Percentiles rank a stretch among this genome's conserved stretches.
Evolutionary conservation across 176 grass and related monocot genomes (phyloP).

Genomic region (Poa annua): DNA sequence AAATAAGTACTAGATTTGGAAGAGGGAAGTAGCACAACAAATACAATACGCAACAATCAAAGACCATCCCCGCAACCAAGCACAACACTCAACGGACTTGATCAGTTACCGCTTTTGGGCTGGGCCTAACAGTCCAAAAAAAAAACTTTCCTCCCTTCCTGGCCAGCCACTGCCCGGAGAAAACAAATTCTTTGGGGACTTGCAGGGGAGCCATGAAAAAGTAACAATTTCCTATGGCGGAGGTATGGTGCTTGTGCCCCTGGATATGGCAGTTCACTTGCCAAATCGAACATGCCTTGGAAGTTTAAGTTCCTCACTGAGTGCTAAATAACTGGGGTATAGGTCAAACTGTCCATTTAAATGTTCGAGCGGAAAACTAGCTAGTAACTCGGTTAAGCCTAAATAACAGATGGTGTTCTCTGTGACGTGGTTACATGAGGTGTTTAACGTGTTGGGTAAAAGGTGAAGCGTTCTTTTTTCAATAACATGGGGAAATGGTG

Average conservation of each 20-base stretch:
- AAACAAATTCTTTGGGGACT: background rate
- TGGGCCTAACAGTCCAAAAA: background rate
- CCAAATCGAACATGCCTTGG: background rate
- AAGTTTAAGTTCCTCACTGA: conserved; percentile 8
- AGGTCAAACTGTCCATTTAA: conserved; percentile 3
- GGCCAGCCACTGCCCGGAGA: background rate
- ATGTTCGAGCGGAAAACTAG: background rate
- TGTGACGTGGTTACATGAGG: background rate
- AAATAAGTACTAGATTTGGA: background rate
- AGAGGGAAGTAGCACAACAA: background rate
- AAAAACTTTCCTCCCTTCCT: background rate
- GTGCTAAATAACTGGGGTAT: conserved; percentile 14
- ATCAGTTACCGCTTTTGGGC: background rate
- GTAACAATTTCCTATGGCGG: background rate
- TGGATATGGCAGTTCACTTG: background rate
- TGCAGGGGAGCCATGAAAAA: background rate
- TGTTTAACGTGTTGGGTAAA: conserved; percentile 24
- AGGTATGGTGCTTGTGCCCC: background rate
- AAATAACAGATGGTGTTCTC: background rate
- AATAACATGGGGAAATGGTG: background rate
- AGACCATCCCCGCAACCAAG: background rate
- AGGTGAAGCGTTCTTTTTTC: background rate
- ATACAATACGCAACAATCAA: background rate
- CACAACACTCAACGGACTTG: background rate
- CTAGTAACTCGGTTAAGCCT: background rate